Evolutionary conservation across 225 moss, liverwort and hornwort genomes (phyloP), one percentile per base, ranked within the genome.

Genomic region (Ulota crispa): DNA sequence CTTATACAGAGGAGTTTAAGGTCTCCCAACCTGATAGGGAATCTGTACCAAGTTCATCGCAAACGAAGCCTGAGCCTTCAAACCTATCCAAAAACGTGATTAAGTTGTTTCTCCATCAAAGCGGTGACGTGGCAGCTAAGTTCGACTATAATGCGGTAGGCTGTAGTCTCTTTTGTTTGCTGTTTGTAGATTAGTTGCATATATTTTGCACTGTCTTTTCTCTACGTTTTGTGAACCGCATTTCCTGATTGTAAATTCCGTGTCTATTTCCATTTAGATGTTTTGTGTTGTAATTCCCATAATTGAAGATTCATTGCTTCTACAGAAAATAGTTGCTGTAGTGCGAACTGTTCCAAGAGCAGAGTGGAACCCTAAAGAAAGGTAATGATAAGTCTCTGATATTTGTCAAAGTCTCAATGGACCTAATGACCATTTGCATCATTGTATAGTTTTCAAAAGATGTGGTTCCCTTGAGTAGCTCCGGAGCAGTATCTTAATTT

Each of bases 111-210:
- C 92, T 97, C 28, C 93, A 95, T 72, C 91, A 85, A 76, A 92
- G 89, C 85, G 97, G 97, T 65, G 88, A 85, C 72, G 88, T 97
- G 88, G 97, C 94, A 86, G 94, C 95, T 45, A 97, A 87, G 86
- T 94, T 90, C 67, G 95, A 95, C 19, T 97, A 93, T 71, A 92
- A 94, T 89, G n/a, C 64, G 66, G 96, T 95, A 81, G 68, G 85
- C 66, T 78, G 15, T 50, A 60, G 39, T 63, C 28, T 19, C 39
- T 53, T 79, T 72, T 73, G 54, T 55, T 82, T 85, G 2, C 0
- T 79, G 16, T 70, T 82, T 73, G 30, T 82, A n/a, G 66, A 37
- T 68, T 28, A 52, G 53, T 64, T 55, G 68, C 72, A 41, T 39
- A 16, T 55, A 62, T 82, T 59, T 80, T 59, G 28, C 43, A 10